Evolutionary conservation across 345 rosid genomes (phyloP).

Genomic region (Kandelia obovata): DNA sequence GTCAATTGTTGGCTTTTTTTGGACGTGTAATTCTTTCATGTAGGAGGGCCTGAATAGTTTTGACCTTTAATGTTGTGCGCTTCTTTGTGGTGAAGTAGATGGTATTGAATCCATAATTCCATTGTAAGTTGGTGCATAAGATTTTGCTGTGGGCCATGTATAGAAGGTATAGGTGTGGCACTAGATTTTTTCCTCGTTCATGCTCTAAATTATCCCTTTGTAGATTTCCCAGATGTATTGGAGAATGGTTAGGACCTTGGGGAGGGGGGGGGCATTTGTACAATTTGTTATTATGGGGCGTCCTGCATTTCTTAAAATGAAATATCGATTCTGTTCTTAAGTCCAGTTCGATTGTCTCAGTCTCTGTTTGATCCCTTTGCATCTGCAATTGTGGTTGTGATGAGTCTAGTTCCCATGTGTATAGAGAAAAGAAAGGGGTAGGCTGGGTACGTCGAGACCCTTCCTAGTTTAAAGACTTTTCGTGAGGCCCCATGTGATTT

Average conservation of each 20-base stretch:
- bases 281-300: not conserved
- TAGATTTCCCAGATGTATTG: not conserved
- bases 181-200: not conserved
- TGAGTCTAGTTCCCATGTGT: too few species aligned
- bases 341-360: not conserved
- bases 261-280: not conserved
- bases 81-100: constrained; percentile 17
- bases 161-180: constrained; percentile 39
- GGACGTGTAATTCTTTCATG: constrained; percentile 24
- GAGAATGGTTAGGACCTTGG: not conserved
- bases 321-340: not conserved
- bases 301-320: not conserved
- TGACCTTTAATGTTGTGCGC: constrained; percentile 19
- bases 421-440: too few species aligned
- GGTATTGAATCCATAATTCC: constrained; percentile 18
- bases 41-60: constrained; percentile 19
- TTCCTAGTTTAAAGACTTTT: too few species aligned
- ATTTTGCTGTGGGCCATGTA: constrained; percentile 47
- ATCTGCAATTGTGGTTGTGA: too few species aligned
- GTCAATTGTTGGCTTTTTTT: constrained; percentile 9
- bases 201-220: constrained; percentile 6
- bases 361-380: not conserved
- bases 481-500: too few species aligned
- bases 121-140: constrained; percentile 36
- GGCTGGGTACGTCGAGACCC: too few species aligned